Conservation (phyloP, 352 stramenopile genomes). For the Globisporangium cylindrosporum region DNA sequence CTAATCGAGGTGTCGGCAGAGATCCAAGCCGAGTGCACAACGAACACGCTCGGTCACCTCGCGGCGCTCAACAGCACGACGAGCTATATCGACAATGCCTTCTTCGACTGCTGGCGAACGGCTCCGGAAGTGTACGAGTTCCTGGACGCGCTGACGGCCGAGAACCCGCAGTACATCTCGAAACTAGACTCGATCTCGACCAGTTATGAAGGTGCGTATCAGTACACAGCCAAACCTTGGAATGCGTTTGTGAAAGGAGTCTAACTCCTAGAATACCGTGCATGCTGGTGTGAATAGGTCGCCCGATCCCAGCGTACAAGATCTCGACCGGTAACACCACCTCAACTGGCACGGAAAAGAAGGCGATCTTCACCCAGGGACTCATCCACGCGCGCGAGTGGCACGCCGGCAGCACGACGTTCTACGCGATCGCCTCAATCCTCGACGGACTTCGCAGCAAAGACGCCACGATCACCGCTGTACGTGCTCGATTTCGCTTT, state of each 20-base stretch:
- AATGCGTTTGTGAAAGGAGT: not conserved
- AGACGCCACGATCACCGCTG: conserved; percentile 11
- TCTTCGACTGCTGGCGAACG: conserved; percentile 33
- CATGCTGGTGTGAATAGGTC: not conserved
- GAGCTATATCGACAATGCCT: conserved; percentile 20
- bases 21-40: conserved; percentile 4
- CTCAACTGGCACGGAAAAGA: conserved; percentile 1
- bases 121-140: conserved; percentile 26
- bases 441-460: conserved; percentile 20
- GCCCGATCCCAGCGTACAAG: conserved; percentile 27
- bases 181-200: conserved; percentile 15
- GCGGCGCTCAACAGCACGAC: not conserved
- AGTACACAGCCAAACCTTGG: not conserved
- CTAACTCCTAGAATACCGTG: not conserved
- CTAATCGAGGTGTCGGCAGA: conserved; percentile 4
- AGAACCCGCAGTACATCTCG: conserved; percentile 15
- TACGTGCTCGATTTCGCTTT: not conserved
- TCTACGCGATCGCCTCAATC: conserved; percentile 17
- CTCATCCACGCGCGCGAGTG: conserved; percentile 19
- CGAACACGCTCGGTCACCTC: conserved; percentile 4
- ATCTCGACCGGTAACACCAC: conserved; percentile 13
- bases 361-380: conserved; percentile 19
- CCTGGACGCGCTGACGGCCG: conserved; percentile 17
- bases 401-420: conserved; percentile 12
- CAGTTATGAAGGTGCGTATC: conserved; percentile 9